Base-by-base conservation (phyloP, 176 grass and related monocot genomes). In the Triticum turgidum region DNA sequence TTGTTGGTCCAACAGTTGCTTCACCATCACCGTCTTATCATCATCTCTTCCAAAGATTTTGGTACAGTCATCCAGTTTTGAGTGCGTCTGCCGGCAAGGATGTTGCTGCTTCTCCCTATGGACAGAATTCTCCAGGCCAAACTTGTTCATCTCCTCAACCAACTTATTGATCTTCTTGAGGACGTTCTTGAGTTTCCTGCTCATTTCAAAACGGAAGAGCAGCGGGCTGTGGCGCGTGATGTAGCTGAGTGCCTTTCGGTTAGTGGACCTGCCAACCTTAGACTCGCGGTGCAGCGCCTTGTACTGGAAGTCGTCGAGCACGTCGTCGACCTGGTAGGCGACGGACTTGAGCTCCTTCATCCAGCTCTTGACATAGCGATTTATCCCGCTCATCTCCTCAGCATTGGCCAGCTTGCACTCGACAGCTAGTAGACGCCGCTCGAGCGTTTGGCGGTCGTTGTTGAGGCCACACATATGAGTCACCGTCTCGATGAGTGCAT, bases 241-340 rank as follows among this genome's bases (percentile, higher is more conserved):
- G 80, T 24, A 1, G 15, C 21, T 3, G 25, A 39, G 59, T 29
- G 68, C 78, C 59, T 88, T 72, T 3, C 59, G 27, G 0, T 37
- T 7, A 9, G 39, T 7, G 18, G 85, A 58, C 17, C 21, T 1
- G 5, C 5, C 0, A 12, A 52, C 21, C 47, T 9, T 21, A 0
- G 24, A 72, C 37, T 88, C 51, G 0, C 8, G 82, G 0, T 39
- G 80, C 47, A 91, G 51, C 0, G 81, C 75, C 69, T 85, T 83
- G 3, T 89, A 84, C 14, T 80, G 61, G 22, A 91, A 85, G 2
- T 87, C 64, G 6, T 94, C 92, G 4, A 91, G 84, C 52, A 91
- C n/a, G 35, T 94, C 75, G 0, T 91, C 83, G 5, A 69, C 92
- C 20, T 81, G 30, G 71, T 91, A 87, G 0, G 89, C 87, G 0